phyloP scores from a whole-genome alignment of 306 rosid genomes.

The Lathyrus sativus region DNA sequence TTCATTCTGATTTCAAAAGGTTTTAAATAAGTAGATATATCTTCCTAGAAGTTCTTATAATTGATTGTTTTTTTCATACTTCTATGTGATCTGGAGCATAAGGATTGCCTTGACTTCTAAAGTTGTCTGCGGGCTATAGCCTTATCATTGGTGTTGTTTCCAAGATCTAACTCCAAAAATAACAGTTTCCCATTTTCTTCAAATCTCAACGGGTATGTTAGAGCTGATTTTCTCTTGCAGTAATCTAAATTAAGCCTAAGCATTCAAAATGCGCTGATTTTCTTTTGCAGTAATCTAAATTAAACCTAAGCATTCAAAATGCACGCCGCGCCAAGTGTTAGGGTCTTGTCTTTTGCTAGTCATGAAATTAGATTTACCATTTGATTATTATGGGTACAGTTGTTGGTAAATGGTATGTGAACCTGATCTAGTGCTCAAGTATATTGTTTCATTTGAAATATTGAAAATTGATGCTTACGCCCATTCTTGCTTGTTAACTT shows the following conservation, averaged over 20 bases:
- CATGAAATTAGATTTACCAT: no score
- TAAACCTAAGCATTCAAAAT: not conserved
- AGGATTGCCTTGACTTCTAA: not conserved
- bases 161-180: no score
- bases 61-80: not conserved
- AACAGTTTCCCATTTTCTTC: not conserved
- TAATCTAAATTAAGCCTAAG: not conserved
- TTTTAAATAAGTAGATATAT: not conserved
- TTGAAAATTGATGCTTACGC: no score
- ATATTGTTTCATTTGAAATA: no score
- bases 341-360: no score
- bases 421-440: no score
- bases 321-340: not conserved
- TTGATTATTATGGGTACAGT: no score
- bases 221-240: not conserved
- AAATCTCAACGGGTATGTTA: not conserved
- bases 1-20: not conserved
- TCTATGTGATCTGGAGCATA: not conserved
- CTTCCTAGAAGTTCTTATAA: not conserved
- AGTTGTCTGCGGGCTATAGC: no score
- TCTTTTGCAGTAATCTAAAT: not conserved
- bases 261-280: not conserved
- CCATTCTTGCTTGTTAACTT: no score
- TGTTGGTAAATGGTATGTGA: no score
- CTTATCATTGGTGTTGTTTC: no score